Conservation (phyloP, 345 rosid species). For the Kandelia obovata region DNA sequence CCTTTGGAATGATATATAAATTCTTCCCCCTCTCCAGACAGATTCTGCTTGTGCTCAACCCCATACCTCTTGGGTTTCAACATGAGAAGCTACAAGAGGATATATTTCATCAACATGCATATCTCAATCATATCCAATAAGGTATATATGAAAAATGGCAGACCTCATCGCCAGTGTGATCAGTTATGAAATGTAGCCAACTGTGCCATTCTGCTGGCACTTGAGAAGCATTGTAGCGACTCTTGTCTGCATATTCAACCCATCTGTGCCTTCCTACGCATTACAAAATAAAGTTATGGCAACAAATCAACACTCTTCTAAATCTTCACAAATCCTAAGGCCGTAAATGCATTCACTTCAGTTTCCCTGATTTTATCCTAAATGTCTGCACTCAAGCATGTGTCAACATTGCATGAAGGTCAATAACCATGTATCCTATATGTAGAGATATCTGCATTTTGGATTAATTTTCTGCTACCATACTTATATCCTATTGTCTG, state of each 20-base stretch:
- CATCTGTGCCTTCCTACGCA: conserved; percentile 78
- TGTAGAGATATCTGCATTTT: too few relatives aligned
- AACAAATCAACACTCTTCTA: conserved; percentile 1
- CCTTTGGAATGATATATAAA: conserved; percentile 91
- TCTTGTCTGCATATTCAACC: conserved; percentile 88
- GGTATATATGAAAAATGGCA: neutral
- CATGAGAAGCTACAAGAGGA: conserved; percentile 69
- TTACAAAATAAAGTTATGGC: conserved; percentile 2
- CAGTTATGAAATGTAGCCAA: conserved; percentile 91
- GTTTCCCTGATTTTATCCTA: neutral
- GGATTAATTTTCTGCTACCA: too few relatives aligned
- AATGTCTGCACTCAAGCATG: too few relatives aligned
- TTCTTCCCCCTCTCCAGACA: conserved; percentile 84
- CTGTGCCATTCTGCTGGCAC: conserved; percentile 99
- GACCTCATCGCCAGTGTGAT: conserved; percentile 97
- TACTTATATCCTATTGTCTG: too few relatives aligned
- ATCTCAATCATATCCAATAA: neutral
- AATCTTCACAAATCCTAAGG: neutral
- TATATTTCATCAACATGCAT: neutral
- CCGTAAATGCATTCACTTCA: neutral
- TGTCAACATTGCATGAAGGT: too few relatives aligned
- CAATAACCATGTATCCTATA: too few relatives aligned
- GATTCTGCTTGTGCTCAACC: conserved; percentile 79
- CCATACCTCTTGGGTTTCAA: conserved; percentile 90
- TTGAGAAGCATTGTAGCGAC: conserved; percentile 91